These are phyloP conservation scores for Trichoderma cornu-damae DNA, from an alignment of 2,329 filamentous ascomycete genomes.

Conservation along the genomic window DNA sequence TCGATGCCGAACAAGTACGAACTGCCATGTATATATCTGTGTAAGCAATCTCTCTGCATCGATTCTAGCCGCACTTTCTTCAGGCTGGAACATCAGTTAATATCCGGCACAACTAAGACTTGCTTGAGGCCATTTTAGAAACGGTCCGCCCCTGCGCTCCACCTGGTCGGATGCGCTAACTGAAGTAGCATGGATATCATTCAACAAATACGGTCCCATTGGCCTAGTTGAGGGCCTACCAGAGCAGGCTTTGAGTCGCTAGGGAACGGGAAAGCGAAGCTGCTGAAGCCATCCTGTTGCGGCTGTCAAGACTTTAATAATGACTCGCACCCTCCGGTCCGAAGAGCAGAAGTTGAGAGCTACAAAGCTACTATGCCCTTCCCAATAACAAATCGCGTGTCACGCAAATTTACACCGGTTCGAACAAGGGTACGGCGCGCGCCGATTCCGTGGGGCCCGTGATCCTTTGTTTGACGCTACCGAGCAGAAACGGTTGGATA, in stretches of 20 bases:
- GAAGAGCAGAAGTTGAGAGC: background rate
- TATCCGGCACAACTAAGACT: slow-evolving; percentile 1
- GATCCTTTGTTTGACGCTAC: background rate
- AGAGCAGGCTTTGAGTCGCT: background rate
- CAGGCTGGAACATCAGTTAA: background rate
- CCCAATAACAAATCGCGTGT: background rate
- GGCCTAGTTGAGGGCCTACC: background rate
- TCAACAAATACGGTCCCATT: background rate
- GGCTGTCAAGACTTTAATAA: background rate
- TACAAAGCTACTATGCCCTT: background rate
- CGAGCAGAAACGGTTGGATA: background rate
- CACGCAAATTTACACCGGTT: background rate
- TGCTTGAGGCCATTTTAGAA: background rate
- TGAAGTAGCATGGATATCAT: background rate
- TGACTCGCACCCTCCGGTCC: background rate
- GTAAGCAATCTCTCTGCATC: background rate
- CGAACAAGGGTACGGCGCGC: slow-evolving; percentile 12
- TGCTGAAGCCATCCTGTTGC: background rate
- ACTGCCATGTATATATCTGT: background rate
- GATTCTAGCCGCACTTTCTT: background rate
- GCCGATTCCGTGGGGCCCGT: background rate
- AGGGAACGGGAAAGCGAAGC: background rate
- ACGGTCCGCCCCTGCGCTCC: slow-evolving; percentile 9
- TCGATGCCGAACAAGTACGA: background rate
- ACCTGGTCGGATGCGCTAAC: background rate